phyloP scores from a whole-genome alignment of 805 yeast species.

The Yarrowia osloensis region DNA sequence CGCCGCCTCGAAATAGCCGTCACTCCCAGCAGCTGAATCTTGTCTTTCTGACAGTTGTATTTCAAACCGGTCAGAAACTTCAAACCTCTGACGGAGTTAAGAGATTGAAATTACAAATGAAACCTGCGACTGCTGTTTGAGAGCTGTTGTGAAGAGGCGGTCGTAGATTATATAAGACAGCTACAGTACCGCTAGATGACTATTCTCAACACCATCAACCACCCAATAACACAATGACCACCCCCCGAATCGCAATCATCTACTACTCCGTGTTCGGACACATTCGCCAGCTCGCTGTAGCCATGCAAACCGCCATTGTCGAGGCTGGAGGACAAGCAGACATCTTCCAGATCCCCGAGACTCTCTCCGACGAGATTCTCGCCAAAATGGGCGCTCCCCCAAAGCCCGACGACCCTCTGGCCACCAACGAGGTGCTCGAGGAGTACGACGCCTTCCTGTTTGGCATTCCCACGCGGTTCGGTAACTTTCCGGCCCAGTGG shows the following conservation, averaged over 20 bases:
- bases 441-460: constrained; percentile 73
- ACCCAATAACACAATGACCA: no score
- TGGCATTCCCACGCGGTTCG: constrained; percentile 81
- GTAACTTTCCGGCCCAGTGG: constrained; percentile 75
- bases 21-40: no score
- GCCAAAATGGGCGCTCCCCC: constrained; percentile 64
- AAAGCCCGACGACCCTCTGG: constrained; percentile 49
- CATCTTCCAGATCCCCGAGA: constrained; percentile 79
- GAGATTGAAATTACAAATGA: no score
- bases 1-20: no score
- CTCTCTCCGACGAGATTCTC: constrained; percentile 65
- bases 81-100: no score
- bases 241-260: constrained; percentile 68
- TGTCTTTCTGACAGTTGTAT: no score
- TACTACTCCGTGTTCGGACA: constrained; percentile 84
- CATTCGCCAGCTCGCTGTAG: constrained; percentile 65
- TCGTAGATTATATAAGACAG: no score
- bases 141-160: no score
- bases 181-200: no score
- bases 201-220: no score
- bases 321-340: constrained; percentile 70
- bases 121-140: no score
- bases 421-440: constrained; percentile 53
- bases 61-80: no score
- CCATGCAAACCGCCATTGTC: constrained; percentile 67